Base-by-base conservation (phyloP, 2,329 filamentous ascomycete species). In the Aspergillus sp. region DNA sequence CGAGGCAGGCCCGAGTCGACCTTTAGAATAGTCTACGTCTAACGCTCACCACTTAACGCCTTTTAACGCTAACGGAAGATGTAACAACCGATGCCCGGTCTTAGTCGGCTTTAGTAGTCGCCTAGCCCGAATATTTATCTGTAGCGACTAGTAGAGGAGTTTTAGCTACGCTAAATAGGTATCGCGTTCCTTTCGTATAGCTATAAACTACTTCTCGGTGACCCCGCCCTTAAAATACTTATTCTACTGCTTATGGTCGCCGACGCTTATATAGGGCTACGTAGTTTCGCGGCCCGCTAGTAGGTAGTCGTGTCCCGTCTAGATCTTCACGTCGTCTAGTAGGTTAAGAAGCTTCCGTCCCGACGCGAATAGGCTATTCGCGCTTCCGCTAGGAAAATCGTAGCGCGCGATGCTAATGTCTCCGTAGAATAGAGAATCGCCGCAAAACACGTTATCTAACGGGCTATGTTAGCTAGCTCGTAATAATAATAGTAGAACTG, bases 261-360 rank as follows among this genome's bases (percentile, higher is more conserved):
- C 41, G 0, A 74, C 69, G 1, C 55, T 72, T 40, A 65, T 52
- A 17, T 47, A 69, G 0, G 70, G 50, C 0, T 60, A 36, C 0
- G 68, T 61, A 0, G 40, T 48, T 0, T 36, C 35, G 3, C 66
- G 56, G 1, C 39, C 49, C 3, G 47, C 42, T 0, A 64, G 58
- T 0, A 71, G 68, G 36, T 75, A 75, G 41, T 75, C 72, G 35
- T 75, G 72, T 0, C 71, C 71, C 0, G 64, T 68, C 63, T 68
- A 75, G 27, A 75, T 60, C 30, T 63, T 67, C 26, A 63, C 58
- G 16, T 70, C 44, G 2, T 50, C 55, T 0, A 64, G 61, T 1
- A 74, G 32, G 14, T 40, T 35, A 0, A 74, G 55, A 0, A 75
- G 52, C 27, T 51, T 54, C 14, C 60, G 36, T 41, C 58, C 63